Conservation (phyloP, 352 stramenopile genomes). For the Globisporangium barbulae region DNA sequence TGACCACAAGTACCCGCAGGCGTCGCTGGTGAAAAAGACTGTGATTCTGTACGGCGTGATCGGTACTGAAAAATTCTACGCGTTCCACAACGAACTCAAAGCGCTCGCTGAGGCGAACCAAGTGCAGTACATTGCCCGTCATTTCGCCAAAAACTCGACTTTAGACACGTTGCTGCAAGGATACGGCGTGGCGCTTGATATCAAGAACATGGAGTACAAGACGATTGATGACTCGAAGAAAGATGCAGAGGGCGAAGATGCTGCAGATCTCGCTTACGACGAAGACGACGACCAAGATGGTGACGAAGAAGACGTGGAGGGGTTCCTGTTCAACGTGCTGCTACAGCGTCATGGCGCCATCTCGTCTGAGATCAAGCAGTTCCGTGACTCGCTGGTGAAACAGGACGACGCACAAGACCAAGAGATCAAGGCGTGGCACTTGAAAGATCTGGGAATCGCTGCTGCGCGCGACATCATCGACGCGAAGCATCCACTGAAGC, state of each 20-base stretch:
- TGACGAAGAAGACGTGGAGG: slow-evolving; percentile 61
- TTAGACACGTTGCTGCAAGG: slow-evolving; percentile 85
- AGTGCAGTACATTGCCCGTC: slow-evolving; percentile 83
- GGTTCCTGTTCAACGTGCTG: slow-evolving; percentile 59
- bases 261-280: slow-evolving; percentile 18
- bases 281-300: slow-evolving; percentile 32
- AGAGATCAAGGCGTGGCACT: slow-evolving; percentile 81
- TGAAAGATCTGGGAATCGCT: slow-evolving; percentile 87
- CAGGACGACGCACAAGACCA: slow-evolving; percentile 27
- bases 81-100: slow-evolving; percentile 67
- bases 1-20: slow-evolving; percentile 72
- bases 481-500: slow-evolving; percentile 71
- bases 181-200: slow-evolving; percentile 92
- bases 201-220: slow-evolving; percentile 98
- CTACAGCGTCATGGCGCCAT: slow-evolving; percentile 41
- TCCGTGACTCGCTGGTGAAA: slow-evolving; percentile 48
- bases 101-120: slow-evolving; percentile 47
- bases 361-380: slow-evolving; percentile 45
- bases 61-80: slow-evolving; percentile 59
- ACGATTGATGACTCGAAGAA: slow-evolving; percentile 92
- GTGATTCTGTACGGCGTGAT: slow-evolving; percentile 85
- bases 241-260: slow-evolving; percentile 29
- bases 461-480: slow-evolving; percentile 68
- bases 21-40: slow-evolving; percentile 30
- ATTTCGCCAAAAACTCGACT: slow-evolving; percentile 62